Conservation (phyloP, 2,329 filamentous ascomycete genomes). For the Cordyceps cicadae region DNA sequence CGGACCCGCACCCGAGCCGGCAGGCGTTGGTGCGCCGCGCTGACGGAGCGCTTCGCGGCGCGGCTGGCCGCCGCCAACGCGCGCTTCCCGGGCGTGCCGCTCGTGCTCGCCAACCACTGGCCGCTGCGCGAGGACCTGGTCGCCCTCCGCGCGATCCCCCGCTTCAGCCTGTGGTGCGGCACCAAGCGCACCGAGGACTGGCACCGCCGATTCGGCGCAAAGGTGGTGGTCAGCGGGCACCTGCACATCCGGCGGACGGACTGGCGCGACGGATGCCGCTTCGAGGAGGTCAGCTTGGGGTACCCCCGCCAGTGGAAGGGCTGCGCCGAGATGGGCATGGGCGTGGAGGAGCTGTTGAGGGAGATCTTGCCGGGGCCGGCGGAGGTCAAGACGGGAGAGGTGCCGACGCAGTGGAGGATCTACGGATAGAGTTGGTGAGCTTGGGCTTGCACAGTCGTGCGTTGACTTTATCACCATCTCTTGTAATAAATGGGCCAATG, state of each 20-base stretch:
- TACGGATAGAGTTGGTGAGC: not conserved
- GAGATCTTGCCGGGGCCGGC: constrained; percentile 20
- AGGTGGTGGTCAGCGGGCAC: constrained; percentile 29
- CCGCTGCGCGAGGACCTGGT: constrained; percentile 29
- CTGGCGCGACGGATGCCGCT: constrained; percentile 29
- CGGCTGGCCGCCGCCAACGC: constrained; percentile 20
- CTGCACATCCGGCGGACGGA: constrained; percentile 31
- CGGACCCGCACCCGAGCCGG: constrained; percentile 25
- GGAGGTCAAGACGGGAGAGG: not conserved
- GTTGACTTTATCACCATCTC: too few relatives aligned
- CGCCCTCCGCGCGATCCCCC: constrained; percentile 24
- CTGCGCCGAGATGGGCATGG: constrained; percentile 20
- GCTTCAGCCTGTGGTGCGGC: constrained; percentile 33
- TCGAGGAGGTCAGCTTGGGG: constrained; percentile 30
- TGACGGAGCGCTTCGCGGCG: constrained; percentile 21
- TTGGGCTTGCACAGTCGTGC: too few relatives aligned
- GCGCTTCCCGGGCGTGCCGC: constrained; percentile 15
- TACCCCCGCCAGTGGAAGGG: constrained; percentile 30
- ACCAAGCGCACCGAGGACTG: constrained; percentile 27
- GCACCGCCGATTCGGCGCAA: constrained; percentile 26
- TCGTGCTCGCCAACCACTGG: constrained; percentile 31
- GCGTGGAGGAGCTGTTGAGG: constrained; percentile 27
- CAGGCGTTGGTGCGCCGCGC: constrained; percentile 28
- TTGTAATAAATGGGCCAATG: too few relatives aligned
- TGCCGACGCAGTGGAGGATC: constrained; percentile 4